Conservation (phyloP, 768 basidiomycete species). For the Lanmaoa pseudosensibilis region DNA sequence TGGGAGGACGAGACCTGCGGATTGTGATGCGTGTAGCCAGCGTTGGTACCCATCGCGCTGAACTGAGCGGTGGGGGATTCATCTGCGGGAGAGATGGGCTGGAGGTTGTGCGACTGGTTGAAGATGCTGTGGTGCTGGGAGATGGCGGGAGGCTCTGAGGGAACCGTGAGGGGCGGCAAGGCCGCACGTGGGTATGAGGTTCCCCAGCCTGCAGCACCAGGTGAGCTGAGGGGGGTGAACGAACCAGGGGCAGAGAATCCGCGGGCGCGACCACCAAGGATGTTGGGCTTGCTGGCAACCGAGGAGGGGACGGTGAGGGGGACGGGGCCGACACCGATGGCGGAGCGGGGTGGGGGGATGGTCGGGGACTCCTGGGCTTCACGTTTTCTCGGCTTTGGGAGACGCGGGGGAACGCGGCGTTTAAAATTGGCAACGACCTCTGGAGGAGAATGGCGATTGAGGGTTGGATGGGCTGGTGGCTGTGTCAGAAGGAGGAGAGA, state of each 20-base stretch:
- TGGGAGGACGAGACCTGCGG: slow-evolving; percentile 50
- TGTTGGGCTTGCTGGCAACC: slow-evolving; percentile 33
- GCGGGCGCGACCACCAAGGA: slow-evolving; percentile 60
- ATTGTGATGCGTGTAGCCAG: slow-evolving; percentile 33
- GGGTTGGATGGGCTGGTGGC: slow-evolving; percentile 78
- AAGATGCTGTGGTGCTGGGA: slow-evolving; percentile 59
- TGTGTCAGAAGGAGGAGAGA: slow-evolving; percentile 23
- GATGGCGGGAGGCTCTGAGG: slow-evolving; percentile 67
- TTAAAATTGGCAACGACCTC: slow-evolving; percentile 94
- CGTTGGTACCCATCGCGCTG: slow-evolving; percentile 38
- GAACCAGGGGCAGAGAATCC: slow-evolving; percentile 85
- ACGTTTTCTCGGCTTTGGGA: slow-evolving; percentile 84
- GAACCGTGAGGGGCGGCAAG: slow-evolving; percentile 81
- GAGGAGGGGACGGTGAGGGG: slow-evolving; percentile 59
- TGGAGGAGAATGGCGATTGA: slow-evolving; percentile 86
- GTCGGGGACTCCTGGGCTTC: slow-evolving; percentile 66
- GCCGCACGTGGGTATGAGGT: slow-evolving; percentile 58
- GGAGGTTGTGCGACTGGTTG: slow-evolving; percentile 56
- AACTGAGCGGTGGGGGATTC: slow-evolving; percentile 58
- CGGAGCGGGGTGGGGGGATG: slow-evolving; percentile 75
- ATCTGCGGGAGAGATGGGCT: slow-evolving; percentile 69
- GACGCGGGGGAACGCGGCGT: slow-evolving; percentile 90
- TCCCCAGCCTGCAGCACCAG: slow-evolving; percentile 57
- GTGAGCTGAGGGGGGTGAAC: slow-evolving; percentile 68
- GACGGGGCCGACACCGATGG: slow-evolving; percentile 66